Evolutionary conservation across 192 early-diverging fungal species (phyloP), one percentile per base, ranked within the genome.

Genomic region (Backusella tuberculispora): DNA sequence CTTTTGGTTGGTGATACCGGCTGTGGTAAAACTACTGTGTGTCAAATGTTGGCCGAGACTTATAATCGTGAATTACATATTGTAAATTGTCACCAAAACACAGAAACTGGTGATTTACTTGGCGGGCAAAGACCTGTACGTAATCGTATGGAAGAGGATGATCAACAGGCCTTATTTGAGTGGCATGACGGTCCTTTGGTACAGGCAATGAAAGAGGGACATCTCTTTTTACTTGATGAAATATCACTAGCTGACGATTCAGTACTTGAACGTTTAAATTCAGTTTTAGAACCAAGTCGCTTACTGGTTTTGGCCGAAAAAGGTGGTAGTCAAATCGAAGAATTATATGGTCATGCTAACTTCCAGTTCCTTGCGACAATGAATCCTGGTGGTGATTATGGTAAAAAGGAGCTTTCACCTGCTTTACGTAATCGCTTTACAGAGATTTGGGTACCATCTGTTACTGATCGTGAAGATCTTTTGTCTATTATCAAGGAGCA

Each of bases 381-480:
- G 98, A 99, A 99, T 82, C 98, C 98, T 5, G 98, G 98, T 44
- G 98, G 98, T 56, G 98, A 99, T 81, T 98, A 97, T 80, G 98
- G 98, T 47, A 99, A 99, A 83, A 97, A 97, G 77, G 98, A 99
- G 80, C 88, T 99, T 15, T 96, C 94, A 12, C 98, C 98, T 43
- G 98, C 98, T 7, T 88, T 99, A 66, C 89, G 98, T 45, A 99
- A 99, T 83, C 91, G 98, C 65, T 99, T 99, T 74, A 98, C 97
- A 6, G 98, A 99, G 80, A 90, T 99, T 24, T 99, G 98, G 98
- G 95, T 96, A 3, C 95, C 95, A 6, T 82, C 90, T n/a, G 91
- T 97, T 4, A 86, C 88, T 0, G 93, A 94, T 83, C 78, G 82
- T 40, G 88, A 88, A 5, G 98, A 99, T 80, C 76, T 97, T 47